phyloP scores from a whole-genome alignment of 495 filamentous ascomycete species.

The Neurospora sp. region DNA sequence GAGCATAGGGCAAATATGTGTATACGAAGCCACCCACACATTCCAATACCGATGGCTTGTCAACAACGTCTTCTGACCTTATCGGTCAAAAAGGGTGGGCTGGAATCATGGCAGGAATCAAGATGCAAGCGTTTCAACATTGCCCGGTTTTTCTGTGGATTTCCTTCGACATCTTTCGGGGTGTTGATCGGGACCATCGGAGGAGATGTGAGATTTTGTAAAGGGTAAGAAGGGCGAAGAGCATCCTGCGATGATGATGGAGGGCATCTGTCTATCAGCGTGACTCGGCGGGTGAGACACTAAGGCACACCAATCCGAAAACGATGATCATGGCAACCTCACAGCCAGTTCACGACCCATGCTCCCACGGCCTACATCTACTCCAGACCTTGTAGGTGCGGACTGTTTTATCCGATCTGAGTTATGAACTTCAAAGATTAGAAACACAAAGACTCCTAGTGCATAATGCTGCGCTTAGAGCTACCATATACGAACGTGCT shows the following conservation, averaged over 20 bases:
- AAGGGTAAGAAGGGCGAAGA: slow-evolving; percentile 4
- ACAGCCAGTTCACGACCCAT: neutral
- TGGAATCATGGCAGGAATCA: slow-evolving; percentile 5
- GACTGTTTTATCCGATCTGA: neutral
- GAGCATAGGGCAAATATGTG: neutral
- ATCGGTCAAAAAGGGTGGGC: slow-evolving; percentile 14
- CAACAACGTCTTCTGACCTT: slow-evolving; percentile 16
- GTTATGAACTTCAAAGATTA: neutral
- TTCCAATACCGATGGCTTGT: neutral
- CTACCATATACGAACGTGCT: neutral
- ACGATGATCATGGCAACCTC: slow-evolving; percentile 5
- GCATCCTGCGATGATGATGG: slow-evolving; percentile 2
- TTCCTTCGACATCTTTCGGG: slow-evolving; percentile 7
- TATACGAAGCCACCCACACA: slow-evolving; percentile 5
- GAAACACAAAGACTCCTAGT: neutral
- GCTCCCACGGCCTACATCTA: neutral
- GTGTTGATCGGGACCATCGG: slow-evolving; percentile 14
- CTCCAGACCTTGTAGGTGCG: neutral
- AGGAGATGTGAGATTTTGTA: slow-evolving; percentile 10
- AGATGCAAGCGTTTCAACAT: neutral
- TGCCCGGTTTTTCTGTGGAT: neutral
- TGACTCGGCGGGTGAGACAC: slow-evolving; percentile 26
- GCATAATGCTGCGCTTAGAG: neutral
- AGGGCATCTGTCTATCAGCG: slow-evolving; percentile 12
- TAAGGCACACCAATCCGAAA: slow-evolving; percentile 19